Evolutionary conservation across 108 stramenopile species (phyloP).

Genomic region (Cylindrotheca fusiformis): DNA sequence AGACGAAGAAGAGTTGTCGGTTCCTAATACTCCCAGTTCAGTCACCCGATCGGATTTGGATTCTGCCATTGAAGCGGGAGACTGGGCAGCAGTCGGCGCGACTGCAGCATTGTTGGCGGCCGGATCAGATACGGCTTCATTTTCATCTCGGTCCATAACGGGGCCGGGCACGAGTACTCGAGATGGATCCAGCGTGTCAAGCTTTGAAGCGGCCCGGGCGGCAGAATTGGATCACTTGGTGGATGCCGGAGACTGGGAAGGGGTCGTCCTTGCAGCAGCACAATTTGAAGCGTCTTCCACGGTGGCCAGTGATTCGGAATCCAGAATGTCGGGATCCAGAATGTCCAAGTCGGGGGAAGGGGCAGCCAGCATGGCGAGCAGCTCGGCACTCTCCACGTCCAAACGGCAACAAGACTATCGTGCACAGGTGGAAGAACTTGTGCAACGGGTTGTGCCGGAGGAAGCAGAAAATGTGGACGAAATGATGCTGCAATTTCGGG

Average conservation of each 20-base stretch:
- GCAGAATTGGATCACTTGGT: constrained; percentile 81
- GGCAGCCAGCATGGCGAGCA: constrained; percentile 8
- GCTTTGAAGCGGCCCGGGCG: constrained; percentile 50
- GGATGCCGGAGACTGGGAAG: constrained; percentile 87
- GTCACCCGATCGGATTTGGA: constrained; percentile 59
- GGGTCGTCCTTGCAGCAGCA: constrained; percentile 81
- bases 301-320: constrained; percentile 29
- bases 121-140: constrained; percentile 30
- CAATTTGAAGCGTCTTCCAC: constrained; percentile 67
- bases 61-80: constrained; percentile 74
- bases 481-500: constrained; percentile 87
- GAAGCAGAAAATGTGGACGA: constrained; percentile 88
- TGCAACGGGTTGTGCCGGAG: constrained; percentile 80
- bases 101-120: constrained; percentile 77
- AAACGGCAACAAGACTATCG: constrained; percentile 59
- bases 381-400: constrained; percentile 14
- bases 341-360: no score
- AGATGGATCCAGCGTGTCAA: constrained; percentile 21
- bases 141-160: constrained; percentile 41
- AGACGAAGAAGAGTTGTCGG: constrained; percentile 12
- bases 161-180: constrained; percentile 23
- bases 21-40: not conserved
- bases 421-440: constrained; percentile 76
- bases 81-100: constrained; percentile 87
- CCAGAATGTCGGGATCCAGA: constrained; percentile 7